Percentiles rank a stretch among this genome's conserved stretches.
phyloP scores from a whole-genome alignment of 2,329 filamentous ascomycete genomes.

The Penicillium sp. region DNA sequence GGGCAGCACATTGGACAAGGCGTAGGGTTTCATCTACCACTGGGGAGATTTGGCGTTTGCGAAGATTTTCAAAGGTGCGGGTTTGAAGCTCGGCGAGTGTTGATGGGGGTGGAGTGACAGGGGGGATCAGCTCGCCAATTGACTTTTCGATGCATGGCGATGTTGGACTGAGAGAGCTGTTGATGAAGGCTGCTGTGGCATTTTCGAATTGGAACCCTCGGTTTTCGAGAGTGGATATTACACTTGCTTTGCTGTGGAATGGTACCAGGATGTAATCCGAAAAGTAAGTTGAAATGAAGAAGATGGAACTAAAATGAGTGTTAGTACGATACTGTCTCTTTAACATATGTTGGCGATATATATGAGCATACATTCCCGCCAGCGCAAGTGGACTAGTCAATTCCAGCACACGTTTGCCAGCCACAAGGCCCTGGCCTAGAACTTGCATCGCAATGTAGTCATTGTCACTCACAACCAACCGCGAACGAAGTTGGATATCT shows the following conservation, averaged over 20 bases:
- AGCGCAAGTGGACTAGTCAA: constrained; percentile 86
- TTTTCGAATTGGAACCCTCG: constrained; percentile 84
- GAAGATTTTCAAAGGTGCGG: constrained; percentile 82
- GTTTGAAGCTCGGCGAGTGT: constrained; percentile 76
- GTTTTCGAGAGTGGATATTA: constrained; percentile 73
- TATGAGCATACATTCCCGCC: constrained; percentile 69
- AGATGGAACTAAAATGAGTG: constrained; percentile 66
- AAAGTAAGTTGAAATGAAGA: constrained; percentile 98
- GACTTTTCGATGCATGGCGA: constrained; percentile 29
- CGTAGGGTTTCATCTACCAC: constrained; percentile 67
- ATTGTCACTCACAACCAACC: constrained; percentile 75
- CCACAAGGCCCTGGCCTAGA: constrained; percentile 84
- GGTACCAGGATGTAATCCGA: constrained; percentile 96
- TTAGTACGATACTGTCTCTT: constrained; percentile 8
- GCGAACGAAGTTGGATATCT: constrained; percentile 40
- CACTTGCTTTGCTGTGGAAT: constrained; percentile 68
- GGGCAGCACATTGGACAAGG: constrained; percentile 80
- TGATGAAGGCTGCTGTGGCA: constrained; percentile 65
- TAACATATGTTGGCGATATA: not conserved
- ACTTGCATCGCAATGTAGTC: constrained; percentile 88
- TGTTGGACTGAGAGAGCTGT: constrained; percentile 43
- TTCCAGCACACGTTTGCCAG: constrained; percentile 86
- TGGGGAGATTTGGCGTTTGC: constrained; percentile 72
- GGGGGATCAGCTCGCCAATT: constrained; percentile 36
- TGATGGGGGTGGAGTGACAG: constrained; percentile 73